Conservation (phyloP, 2,329 filamentous ascomycete genomes). For the Aspergillus transmontanensis region DNA sequence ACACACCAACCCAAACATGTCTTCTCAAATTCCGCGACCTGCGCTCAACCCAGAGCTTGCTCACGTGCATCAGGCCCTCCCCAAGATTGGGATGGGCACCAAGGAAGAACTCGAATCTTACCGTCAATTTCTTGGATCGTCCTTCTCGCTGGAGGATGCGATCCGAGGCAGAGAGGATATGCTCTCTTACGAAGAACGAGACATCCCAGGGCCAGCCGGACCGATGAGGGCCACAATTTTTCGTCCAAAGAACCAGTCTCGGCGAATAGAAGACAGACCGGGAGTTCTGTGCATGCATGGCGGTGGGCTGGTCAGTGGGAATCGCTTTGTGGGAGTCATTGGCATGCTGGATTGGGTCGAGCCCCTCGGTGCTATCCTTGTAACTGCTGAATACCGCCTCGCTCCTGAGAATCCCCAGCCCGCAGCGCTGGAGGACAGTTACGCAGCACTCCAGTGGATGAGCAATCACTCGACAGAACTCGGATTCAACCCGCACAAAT, state of each 20-base stretch:
- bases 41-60: not conserved
- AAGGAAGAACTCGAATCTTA: not conserved
- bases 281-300: constrained; percentile 69
- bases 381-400: constrained; percentile 69
- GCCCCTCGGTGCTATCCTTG: constrained; percentile 58
- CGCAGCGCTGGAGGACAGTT: constrained; percentile 65
- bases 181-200: constrained; percentile 10
- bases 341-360: constrained; percentile 57
- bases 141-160: constrained; percentile 5
- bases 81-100: not conserved
- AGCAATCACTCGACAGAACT: constrained; percentile 59
- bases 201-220: constrained; percentile 13
- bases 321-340: constrained; percentile 64
- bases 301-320: constrained; percentile 67
- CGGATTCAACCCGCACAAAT: constrained; percentile 57
- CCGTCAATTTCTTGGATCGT: not conserved
- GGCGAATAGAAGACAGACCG: constrained; percentile 32
- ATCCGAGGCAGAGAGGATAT: constrained; percentile 5
- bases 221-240: constrained; percentile 12
- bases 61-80: not conserved
- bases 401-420: constrained; percentile 68
- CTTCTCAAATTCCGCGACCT: not conserved
- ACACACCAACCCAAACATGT: not conserved
- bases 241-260: constrained; percentile 8
- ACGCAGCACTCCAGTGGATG: constrained; percentile 66